phyloP scores from a whole-genome alignment of 140 eudicot species.

The Anethum foeniculum region DNA sequence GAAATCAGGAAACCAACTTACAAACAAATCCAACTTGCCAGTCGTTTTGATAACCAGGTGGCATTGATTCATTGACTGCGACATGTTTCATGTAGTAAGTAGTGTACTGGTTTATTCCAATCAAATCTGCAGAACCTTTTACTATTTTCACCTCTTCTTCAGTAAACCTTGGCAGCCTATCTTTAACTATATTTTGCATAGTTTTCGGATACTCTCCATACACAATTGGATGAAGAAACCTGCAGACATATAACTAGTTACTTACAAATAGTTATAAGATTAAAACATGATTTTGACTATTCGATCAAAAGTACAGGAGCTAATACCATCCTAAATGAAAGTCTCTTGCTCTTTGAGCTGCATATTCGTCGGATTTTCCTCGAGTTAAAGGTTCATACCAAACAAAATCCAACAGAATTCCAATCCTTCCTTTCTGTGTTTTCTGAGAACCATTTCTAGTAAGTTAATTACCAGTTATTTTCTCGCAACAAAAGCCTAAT shows the following conservation, averaged over 20 bases:
- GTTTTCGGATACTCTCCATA: conserved; percentile 86
- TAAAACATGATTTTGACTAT: not conserved
- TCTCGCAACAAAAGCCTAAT: not conserved
- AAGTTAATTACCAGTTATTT: not conserved
- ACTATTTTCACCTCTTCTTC: conserved; percentile 13
- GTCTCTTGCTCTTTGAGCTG: conserved; percentile 95
- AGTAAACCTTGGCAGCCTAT: conserved; percentile 43
- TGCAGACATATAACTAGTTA: conserved; percentile 3
- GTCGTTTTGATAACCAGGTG: conserved; percentile 37
- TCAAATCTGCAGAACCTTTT: conserved; percentile 26
- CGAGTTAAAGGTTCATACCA: conserved; percentile 92
- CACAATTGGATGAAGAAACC: conserved; percentile 80
- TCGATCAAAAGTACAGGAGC: not conserved
- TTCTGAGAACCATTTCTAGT: conserved; percentile 27
- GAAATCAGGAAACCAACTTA: conserved; percentile 14
- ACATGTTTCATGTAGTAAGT: conserved; percentile 29
- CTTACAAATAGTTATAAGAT: not conserved
- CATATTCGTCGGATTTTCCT: conserved; percentile 54
- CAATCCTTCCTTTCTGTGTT: conserved; percentile 72
- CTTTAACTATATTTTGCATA: conserved; percentile 68
- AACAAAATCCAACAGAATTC: conserved; percentile 78
- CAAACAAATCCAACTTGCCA: conserved; percentile 43
- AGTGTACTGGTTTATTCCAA: conserved; percentile 18
- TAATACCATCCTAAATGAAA: conserved; percentile 85
- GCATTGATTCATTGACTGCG: conserved; percentile 7